phyloP scores from a whole-genome alignment of 2,329 filamentous ascomycete genomes.

The Albophoma yamanashiensis region DNA sequence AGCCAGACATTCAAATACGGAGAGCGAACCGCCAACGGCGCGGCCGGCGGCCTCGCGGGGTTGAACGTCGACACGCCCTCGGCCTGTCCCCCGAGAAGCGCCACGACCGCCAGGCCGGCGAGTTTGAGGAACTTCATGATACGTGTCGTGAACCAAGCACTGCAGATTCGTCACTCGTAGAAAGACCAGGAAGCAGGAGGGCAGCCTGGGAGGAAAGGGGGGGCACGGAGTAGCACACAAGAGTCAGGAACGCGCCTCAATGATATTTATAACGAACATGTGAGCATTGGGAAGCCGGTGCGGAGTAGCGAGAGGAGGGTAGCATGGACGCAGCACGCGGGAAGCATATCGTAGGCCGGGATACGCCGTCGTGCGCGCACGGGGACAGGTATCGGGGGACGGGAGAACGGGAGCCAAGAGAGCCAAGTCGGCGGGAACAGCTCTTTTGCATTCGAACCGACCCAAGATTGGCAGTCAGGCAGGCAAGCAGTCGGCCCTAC shows the following conservation, averaged over 20 bases:
- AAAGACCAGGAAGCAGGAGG: background rate
- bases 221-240: background rate
- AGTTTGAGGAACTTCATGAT: conserved; percentile 11
- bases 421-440: background rate
- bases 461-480: background rate
- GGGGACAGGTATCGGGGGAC: background rate
- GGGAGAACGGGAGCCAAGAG: background rate
- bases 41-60: conserved; percentile 54
- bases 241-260: background rate
- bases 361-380: background rate
- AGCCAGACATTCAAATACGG: conserved; percentile 68
- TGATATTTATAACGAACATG: background rate
- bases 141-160: background rate
- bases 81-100: conserved; percentile 6
- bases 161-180: background rate
- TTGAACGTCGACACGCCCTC: conserved; percentile 41
- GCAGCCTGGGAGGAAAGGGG: background rate
- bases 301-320: background rate
- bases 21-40: conserved; percentile 63
- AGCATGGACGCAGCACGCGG: background rate
- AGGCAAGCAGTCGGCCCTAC: background rate
- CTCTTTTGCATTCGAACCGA: background rate
- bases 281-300: background rate
- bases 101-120: conserved; percentile 8
- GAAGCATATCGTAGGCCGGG: background rate